Base-by-base conservation (phyloP, 371 early-diverging fungal genomes). In the Rhizopus delemar region DNA sequence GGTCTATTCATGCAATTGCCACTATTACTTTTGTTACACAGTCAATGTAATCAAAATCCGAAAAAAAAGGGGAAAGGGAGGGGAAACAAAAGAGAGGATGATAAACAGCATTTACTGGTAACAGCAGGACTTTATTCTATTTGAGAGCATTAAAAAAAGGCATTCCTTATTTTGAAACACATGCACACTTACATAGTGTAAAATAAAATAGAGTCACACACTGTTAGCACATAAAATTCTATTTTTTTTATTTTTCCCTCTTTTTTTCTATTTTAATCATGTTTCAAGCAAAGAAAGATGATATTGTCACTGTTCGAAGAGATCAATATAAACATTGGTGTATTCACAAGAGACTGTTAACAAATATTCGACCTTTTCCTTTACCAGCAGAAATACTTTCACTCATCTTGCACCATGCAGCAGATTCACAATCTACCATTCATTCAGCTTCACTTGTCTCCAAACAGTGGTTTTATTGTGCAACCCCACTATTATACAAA, bases 381-480 rank as follows among this genome's bases (percentile, higher is more conserved):
- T 65, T 84, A 29, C 84, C 84, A 8, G 62, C 75, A 12, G 84
- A 84, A 60, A 35, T 84, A 12, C 50, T 84, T 16, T 60, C 74
- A 13, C 74, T 78, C 56, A 70, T 84, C 29, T 71, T 84, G 33
- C 65, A 60, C 39, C 66, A 76, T 57, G 59, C 77, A 1, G 45
- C 52, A 33, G 43, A 59, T 15, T 60, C 43, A 7, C 87, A 84
- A 57, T 16, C 60, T 4, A 54, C 80, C 4, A 56, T 87, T 4
- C 66, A 69, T 54, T 53, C 69, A 8, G 65, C 74, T 16, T 68
- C 83, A 6, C 68, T 80, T 15, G 87, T 85, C 3, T 80, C 74
- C 46, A 69, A 78, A 33, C 74, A 80, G 22, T 87, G 85, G 84
- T 66, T 78, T 41, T 70, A 63, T 4, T 87, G 84, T 56, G 82